Evolutionary conservation across 2,329 filamentous ascomycete species (phyloP).

Genomic region (Aureobasidium pullulans): DNA sequence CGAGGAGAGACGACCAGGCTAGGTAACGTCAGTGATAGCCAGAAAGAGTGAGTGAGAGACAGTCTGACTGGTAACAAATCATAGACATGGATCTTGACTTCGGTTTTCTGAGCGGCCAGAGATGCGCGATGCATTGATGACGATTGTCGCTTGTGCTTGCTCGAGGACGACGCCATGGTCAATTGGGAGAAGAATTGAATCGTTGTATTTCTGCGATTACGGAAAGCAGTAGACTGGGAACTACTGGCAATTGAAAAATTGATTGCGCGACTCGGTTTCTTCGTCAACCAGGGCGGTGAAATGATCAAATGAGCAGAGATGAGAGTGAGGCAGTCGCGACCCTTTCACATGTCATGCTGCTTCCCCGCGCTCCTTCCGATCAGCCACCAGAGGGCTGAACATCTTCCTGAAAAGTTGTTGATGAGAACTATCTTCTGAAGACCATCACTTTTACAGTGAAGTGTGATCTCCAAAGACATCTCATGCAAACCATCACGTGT

Average conservation of each 20-base stretch:
- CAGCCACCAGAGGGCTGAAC: not conserved
- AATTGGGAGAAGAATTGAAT: not conserved
- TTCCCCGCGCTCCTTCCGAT: not conserved
- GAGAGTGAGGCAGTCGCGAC: not conserved
- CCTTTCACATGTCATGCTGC: slow-evolving; percentile 4
- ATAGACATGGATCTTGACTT: slow-evolving; percentile 31
- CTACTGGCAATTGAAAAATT: not conserved
- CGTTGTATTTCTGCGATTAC: not conserved
- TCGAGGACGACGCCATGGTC: not conserved
- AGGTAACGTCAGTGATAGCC: slow-evolving; percentile 10
- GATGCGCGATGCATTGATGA: slow-evolving; percentile 8
- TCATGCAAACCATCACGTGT: not conserved
- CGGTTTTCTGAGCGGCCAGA: slow-evolving; percentile 21
- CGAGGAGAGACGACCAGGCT: slow-evolving; percentile 69
- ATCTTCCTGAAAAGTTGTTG: not conserved
- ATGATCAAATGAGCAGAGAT: not conserved
- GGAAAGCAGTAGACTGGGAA: not conserved
- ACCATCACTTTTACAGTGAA: not conserved
- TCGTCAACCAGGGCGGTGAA: not conserved
- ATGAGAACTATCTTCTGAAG: not conserved
- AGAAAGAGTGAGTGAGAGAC: not conserved
- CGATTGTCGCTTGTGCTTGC: slow-evolving; percentile 9
- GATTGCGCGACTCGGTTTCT: not conserved
- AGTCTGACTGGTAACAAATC: slow-evolving; percentile 29
- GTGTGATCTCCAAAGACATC: not conserved